Conservation (phyloP, 164 flowering plant genomes). For the Tetracentron sinense region DNA sequence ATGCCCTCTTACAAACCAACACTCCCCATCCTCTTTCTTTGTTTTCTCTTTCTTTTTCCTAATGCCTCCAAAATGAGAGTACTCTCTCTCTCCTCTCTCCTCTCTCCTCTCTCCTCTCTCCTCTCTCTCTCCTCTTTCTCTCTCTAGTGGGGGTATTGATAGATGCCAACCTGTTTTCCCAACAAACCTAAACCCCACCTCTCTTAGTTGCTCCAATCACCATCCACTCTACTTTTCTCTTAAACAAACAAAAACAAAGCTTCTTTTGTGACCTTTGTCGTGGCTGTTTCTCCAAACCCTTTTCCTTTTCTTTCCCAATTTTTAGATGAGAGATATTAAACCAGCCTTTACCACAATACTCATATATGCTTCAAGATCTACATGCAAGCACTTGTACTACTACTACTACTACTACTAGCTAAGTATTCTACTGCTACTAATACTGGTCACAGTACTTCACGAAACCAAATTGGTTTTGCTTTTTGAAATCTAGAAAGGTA, state of each 20-base stretch:
- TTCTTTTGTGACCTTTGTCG: not conserved
- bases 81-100: not conserved
- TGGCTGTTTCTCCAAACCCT: not conserved
- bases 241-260: slow-evolving; percentile 10
- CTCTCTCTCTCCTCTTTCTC: not conserved
- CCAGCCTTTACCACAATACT: not conserved
- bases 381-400: not conserved
- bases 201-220: slow-evolving; percentile 18
- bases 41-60: not conserved
- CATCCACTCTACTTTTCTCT: slow-evolving; percentile 8
- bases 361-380: not conserved
- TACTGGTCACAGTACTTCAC: too few species aligned
- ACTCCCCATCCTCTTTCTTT: slow-evolving; percentile 4
- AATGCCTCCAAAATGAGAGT: not conserved
- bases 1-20: slow-evolving; percentile 25
- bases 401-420: not conserved
- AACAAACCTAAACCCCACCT: slow-evolving; percentile 16
- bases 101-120: slow-evolving; percentile 6
- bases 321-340: not conserved
- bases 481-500: too few species aligned
- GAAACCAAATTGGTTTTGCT: not conserved
- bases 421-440: not conserved
- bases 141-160: too few species aligned
- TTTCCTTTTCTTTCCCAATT: not conserved
- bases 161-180: slow-evolving; percentile 38